Percentiles rank a stretch among this genome's conserved stretches.
Evolutionary conservation across 179 eudicot genomes (phyloP).

Genomic region (Patellifolia procumbens): DNA sequence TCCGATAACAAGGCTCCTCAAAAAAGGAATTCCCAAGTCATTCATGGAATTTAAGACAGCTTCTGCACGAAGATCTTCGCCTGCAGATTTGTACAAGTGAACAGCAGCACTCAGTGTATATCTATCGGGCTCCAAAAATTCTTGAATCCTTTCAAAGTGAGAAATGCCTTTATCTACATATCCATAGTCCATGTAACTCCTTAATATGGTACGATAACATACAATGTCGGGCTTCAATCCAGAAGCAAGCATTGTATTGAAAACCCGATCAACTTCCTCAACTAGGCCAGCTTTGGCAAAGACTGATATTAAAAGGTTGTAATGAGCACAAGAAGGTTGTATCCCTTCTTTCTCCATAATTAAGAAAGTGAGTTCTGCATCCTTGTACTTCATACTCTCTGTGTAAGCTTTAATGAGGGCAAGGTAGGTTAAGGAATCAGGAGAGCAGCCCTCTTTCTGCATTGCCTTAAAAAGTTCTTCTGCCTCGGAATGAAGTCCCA

Average conservation of each 20-base stretch:
- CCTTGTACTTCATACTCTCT: slow-evolving; percentile 36
- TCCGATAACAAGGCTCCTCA: slow-evolving; percentile 53
- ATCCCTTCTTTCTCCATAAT: slow-evolving; percentile 62
- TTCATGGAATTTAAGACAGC: slow-evolving; percentile 46
- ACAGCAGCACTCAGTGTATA: slow-evolving; percentile 73
- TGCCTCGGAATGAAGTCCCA: slow-evolving; percentile 58
- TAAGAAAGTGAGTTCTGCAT: slow-evolving; percentile 55
- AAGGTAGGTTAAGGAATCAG: slow-evolving; percentile 65
- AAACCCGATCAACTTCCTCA: slow-evolving; percentile 48
- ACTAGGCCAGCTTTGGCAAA: slow-evolving; percentile 52
- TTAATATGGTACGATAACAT: slow-evolving; percentile 51
- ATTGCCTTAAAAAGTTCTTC: slow-evolving; percentile 59
- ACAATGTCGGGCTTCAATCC: slow-evolving; percentile 56
- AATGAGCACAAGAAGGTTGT: slow-evolving; percentile 61
- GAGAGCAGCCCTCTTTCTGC: slow-evolving; percentile 48
- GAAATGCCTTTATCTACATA: slow-evolving; percentile 58
- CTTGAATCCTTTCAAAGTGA: slow-evolving; percentile 52
- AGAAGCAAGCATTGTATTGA: slow-evolving; percentile 31
- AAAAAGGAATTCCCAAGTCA: slow-evolving; percentile 42
- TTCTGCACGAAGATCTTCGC: slow-evolving; percentile 43
- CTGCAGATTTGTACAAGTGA: slow-evolving; percentile 56
- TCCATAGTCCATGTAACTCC: slow-evolving; percentile 66
- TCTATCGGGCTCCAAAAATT: slow-evolving; percentile 42
- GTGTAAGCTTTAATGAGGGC: slow-evolving; percentile 65
- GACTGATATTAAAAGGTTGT: slow-evolving; percentile 46